These are phyloP conservation scores for Talaromyces piceae DNA, from an alignment of 2,329 filamentous ascomycete genomes.

Conservation along the genomic window DNA sequence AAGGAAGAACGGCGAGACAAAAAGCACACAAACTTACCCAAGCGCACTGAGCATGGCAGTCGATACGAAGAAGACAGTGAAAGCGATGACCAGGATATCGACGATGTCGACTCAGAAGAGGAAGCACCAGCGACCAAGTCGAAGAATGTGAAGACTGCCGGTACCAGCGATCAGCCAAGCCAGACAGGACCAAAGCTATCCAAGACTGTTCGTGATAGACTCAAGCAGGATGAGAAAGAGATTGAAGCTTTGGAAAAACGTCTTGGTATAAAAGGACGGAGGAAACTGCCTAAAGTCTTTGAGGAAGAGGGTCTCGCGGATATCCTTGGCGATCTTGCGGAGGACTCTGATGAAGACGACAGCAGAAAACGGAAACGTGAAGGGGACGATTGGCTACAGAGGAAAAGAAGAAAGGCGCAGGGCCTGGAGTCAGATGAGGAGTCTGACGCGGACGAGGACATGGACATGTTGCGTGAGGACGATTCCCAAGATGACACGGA, in stretches of 20 bases:
- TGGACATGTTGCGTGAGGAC: conserved; percentile 24
- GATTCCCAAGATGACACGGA: conserved; percentile 23
- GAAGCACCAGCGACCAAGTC: conserved; percentile 3
- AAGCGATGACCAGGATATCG: conserved; percentile 16
- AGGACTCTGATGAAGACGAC: conserved; percentile 42
- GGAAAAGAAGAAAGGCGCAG: conserved; percentile 49
- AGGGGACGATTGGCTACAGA: conserved; percentile 52
- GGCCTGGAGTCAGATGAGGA: conserved; percentile 22
- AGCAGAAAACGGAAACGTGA: conserved; percentile 54
- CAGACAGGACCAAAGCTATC: conserved; percentile 25
- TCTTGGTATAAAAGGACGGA: conserved; percentile 72
- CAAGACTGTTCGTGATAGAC: conserved; percentile 49
- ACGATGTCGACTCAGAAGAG: conserved; percentile 12
- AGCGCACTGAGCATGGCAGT: conserved; percentile 12
- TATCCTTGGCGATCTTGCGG: conserved; percentile 62
- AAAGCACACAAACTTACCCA: conserved; percentile 40
- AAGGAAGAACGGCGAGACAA: conserved; percentile 57
- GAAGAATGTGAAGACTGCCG: conserved; percentile 1
- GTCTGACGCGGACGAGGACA: conserved; percentile 25
- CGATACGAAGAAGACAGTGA: conserved; percentile 23
- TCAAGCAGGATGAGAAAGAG: conserved; percentile 78
- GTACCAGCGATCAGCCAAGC: conserved; percentile 9
- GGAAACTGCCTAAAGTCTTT: conserved; percentile 64
- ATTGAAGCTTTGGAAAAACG: conserved; percentile 84
- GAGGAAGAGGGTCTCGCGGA: conserved; percentile 77